These are phyloP conservation scores for Theileria orientalis DNA, from an alignment of 169 alveolate species.

Conservation along the genomic window DNA sequence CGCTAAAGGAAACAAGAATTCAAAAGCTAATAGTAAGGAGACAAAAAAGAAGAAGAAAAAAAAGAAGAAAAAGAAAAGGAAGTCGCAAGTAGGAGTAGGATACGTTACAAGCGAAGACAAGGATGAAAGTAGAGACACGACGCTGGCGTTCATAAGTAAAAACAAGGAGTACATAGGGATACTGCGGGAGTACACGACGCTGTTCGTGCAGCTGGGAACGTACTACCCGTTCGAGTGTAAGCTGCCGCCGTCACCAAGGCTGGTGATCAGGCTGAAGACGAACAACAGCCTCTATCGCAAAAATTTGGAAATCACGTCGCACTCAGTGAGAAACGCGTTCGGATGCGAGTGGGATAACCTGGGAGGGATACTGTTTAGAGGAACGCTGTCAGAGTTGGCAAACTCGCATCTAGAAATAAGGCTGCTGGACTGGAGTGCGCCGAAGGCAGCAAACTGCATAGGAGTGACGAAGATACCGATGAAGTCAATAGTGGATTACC, in stretches of 20 bases:
- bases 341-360: slow-evolving; percentile 78
- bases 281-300: slow-evolving; percentile 20
- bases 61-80: slow-evolving; percentile 31
- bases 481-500: slow-evolving; percentile 71
- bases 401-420: slow-evolving; percentile 72
- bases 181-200: slow-evolving; percentile 23
- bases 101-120: neutral
- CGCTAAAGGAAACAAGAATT: neutral
- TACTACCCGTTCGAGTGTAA: slow-evolving; percentile 1
- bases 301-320: slow-evolving; percentile 29
- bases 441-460: slow-evolving; percentile 60
- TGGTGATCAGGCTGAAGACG: slow-evolving; percentile 31
- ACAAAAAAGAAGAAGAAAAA: slow-evolving; percentile 1
- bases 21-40: too few species aligned
- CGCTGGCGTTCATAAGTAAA: slow-evolving; percentile 23
- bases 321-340: slow-evolving; percentile 22
- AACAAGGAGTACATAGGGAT: slow-evolving; percentile 34
- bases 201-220: slow-evolving; percentile 35
- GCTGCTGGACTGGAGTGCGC: slow-evolving; percentile 71
- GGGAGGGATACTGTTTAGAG: slow-evolving; percentile 79
- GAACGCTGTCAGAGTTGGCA: slow-evolving; percentile 78
- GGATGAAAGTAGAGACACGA: slow-evolving; percentile 18
- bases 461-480: slow-evolving; percentile 68
- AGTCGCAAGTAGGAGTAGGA: slow-evolving; percentile 2
- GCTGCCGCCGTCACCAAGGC: slow-evolving; percentile 35